Evolutionary conservation across 2,329 filamentous ascomycete species (phyloP).

Genomic region (Scopulariopsis brevicaulis): DNA sequence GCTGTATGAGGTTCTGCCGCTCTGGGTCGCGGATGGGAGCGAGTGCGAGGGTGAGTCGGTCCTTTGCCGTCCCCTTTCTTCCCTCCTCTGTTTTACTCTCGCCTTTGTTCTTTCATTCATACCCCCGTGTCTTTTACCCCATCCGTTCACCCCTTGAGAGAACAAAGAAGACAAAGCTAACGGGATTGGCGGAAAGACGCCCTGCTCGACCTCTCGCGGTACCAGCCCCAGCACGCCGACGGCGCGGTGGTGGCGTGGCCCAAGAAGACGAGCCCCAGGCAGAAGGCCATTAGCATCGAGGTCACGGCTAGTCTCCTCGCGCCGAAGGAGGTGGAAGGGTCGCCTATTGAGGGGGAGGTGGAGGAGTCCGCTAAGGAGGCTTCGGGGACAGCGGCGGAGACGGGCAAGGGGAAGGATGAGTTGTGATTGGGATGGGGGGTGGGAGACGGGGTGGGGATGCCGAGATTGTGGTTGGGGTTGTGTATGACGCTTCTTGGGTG

Average conservation of each 20-base stretch:
- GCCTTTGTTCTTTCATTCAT: not conserved
- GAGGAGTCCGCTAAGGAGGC: not conserved
- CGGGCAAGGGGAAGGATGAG: constrained; percentile 13
- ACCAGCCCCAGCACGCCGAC: constrained; percentile 13
- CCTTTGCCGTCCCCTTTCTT: not conserved
- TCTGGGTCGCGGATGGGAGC: constrained; percentile 33
- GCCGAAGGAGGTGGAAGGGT: constrained; percentile 9
- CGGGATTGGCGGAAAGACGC: constrained; percentile 10
- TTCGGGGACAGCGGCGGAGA: constrained; percentile 5
- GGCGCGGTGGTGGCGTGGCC: constrained; percentile 18
- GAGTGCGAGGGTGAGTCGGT: constrained; percentile 27
- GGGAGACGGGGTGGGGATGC: not conserved
- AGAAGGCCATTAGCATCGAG: constrained; percentile 20
- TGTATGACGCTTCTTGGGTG: too few species aligned
- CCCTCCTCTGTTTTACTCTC: not conserved
- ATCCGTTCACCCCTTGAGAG: not conserved
- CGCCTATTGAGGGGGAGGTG: constrained; percentile 1
- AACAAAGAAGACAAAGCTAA: not conserved
- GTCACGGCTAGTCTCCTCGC: constrained; percentile 22
- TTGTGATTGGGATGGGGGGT: constrained; percentile 9
- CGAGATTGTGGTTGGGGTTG: not conserved
- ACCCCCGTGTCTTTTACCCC: constrained; percentile 2
- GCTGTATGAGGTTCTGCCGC: constrained; percentile 33
- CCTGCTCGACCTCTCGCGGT: constrained; percentile 16
- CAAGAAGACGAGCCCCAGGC: constrained; percentile 15